Evolutionary conservation across 352 stramenopile species (phyloP).

Genomic region (Elongisporangium senticosum): DNA sequence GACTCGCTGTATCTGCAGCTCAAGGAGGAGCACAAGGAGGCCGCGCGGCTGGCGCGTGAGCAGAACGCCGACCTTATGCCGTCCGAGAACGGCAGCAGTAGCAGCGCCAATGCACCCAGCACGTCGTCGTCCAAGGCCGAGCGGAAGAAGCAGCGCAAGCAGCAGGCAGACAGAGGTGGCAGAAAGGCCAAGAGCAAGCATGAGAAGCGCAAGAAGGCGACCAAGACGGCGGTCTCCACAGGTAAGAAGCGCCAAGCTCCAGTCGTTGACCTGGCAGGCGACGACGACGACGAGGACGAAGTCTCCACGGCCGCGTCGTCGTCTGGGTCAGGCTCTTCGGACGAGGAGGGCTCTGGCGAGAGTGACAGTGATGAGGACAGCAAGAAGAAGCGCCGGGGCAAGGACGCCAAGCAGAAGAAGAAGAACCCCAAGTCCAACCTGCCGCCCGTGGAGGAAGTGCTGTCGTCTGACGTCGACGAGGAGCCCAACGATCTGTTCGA

Average conservation of each 20-base stretch:
- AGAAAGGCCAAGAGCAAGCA: conserved; percentile 14
- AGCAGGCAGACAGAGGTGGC: conserved; percentile 11
- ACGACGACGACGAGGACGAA: conserved; percentile 20
- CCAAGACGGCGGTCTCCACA: neutral
- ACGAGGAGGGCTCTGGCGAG: conserved; percentile 10
- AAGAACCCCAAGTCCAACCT: conserved; percentile 40
- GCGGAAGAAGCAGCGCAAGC: conserved; percentile 17
- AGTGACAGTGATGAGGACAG: conserved; percentile 27
- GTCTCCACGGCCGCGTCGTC: conserved; percentile 11
- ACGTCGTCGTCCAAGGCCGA: conserved; percentile 1
- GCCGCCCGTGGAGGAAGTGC: conserved; percentile 47
- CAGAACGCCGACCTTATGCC: conserved; percentile 40
- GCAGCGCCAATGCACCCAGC: conserved; percentile 1
- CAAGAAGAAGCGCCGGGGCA: conserved; percentile 8
- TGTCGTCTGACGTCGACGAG: conserved; percentile 71
- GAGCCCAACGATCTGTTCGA: conserved; percentile 77
- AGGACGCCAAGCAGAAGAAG: conserved; percentile 16
- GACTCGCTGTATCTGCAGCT: conserved; percentile 42
- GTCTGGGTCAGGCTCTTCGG: conserved; percentile 15
- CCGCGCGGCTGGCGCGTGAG: conserved; percentile 24
- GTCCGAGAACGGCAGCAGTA: conserved; percentile 1
- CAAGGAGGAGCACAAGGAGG: conserved; percentile 45
- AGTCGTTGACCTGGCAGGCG: conserved; percentile 5
- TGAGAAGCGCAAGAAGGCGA: conserved; percentile 3
- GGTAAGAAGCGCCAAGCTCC: conserved; percentile 3